phyloP scores from a whole-genome alignment of 2,329 filamentous ascomycete genomes.

The Claviceps quebecensis region DNA sequence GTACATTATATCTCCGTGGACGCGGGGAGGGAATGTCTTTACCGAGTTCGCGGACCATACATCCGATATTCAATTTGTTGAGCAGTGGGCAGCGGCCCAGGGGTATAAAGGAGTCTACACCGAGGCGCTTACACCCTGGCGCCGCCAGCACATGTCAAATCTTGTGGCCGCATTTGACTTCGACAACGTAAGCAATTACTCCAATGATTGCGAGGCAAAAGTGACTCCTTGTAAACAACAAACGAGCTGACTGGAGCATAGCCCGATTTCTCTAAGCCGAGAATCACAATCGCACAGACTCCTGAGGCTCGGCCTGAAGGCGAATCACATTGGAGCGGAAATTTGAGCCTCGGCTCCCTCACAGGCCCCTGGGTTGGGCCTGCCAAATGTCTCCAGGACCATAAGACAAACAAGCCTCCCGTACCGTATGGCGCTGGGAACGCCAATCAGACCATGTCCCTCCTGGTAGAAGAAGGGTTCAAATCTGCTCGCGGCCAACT shows the following conservation, averaged over 20 bases:
- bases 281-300: not conserved
- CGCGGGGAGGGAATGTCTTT: constrained; percentile 36
- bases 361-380: constrained; percentile 9
- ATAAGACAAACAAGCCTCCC: constrained; percentile 3
- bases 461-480: constrained; percentile 41
- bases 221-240: not conserved
- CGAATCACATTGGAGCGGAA: constrained; percentile 4
- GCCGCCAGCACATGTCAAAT: constrained; percentile 16
- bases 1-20: constrained; percentile 40
- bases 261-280: constrained; percentile 7
- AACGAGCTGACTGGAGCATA: not conserved
- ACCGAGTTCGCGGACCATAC: constrained; percentile 39
- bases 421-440: constrained; percentile 8
- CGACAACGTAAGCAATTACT: constrained; percentile 15
- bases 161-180: constrained; percentile 24
- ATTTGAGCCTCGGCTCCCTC: constrained; percentile 8
- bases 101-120: constrained; percentile 20
- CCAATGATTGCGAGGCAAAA: not conserved
- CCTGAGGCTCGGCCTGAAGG: constrained; percentile 5
- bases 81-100: constrained; percentile 25
- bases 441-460: constrained; percentile 77
- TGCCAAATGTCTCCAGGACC: constrained; percentile 8
- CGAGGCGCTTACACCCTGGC: constrained; percentile 13
- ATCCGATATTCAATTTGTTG: constrained; percentile 38
- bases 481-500: constrained; percentile 36